Percentiles rank a stretch among this genome's conserved stretches.
These are phyloP conservation scores for Leptographium flavum DNA, from an alignment of 2,329 filamentous ascomycete genomes.

Conservation along the genomic window DNA sequence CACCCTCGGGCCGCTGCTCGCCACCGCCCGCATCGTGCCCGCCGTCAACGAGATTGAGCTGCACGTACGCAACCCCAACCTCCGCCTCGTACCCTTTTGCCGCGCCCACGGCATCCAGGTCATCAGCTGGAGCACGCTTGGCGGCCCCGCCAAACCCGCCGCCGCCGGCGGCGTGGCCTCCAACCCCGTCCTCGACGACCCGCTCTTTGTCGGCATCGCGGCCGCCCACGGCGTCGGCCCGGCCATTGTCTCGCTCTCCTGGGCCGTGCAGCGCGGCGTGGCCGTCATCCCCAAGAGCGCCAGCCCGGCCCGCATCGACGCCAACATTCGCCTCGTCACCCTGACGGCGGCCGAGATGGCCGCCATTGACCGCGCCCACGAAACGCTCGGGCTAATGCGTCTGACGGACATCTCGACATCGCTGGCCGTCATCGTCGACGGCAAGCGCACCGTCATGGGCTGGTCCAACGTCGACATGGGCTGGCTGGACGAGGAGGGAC, in stretches of 20 bases:
- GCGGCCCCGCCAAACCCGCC: background rate
- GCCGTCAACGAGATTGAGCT: slow-evolving; percentile 47
- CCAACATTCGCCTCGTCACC: slow-evolving; percentile 61
- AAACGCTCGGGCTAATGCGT: background rate
- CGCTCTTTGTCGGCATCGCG: background rate
- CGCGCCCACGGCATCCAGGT: background rate
- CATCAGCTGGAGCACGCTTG: slow-evolving; percentile 43
- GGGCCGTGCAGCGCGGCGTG: slow-evolving; percentile 70
- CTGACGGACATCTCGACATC: background rate
- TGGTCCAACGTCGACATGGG: background rate
- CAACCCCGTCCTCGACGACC: slow-evolving; percentile 49
- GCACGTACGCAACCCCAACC: background rate
- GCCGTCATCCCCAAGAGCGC: slow-evolving; percentile 79
- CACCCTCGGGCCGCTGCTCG: slow-evolving; percentile 39
- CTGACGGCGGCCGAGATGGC: slow-evolving; percentile 59
- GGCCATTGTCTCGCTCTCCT: slow-evolving; percentile 34
- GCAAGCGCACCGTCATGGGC: background rate
- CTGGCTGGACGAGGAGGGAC: background rate
- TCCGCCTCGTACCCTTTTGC: background rate
- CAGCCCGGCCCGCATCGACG: slow-evolving; percentile 56
- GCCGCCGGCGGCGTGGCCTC: slow-evolving; percentile 27
- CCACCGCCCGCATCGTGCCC: slow-evolving; percentile 25
- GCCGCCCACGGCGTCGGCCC: background rate
- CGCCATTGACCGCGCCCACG: background rate
- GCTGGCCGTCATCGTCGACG: background rate